These are phyloP conservation scores for Cladosporium sp. DNA, from an alignment of 2,329 filamentous ascomycete species.

Conservation along the genomic window DNA sequence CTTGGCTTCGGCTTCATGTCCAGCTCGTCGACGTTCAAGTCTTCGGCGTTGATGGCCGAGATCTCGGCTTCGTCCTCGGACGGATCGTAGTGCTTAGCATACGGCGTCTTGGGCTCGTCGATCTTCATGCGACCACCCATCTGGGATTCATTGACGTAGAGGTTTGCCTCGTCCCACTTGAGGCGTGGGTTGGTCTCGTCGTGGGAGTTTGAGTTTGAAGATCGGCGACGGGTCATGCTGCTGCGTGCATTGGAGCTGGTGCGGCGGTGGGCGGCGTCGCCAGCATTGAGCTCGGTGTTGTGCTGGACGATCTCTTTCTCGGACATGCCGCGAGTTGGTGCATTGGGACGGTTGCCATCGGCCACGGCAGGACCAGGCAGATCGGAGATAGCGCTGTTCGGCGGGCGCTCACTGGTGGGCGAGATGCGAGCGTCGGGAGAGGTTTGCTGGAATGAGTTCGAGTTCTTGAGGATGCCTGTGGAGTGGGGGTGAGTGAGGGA, in stretches of 20 bases:
- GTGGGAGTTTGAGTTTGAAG: constrained; percentile 48
- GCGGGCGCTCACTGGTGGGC: constrained; percentile 44
- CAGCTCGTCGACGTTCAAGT: constrained; percentile 69
- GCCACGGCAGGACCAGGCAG: constrained; percentile 36
- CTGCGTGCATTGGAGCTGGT: constrained; percentile 76
- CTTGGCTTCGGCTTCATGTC: constrained; percentile 52
- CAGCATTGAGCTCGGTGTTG: constrained; percentile 94
- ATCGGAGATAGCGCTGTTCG: constrained; percentile 16
- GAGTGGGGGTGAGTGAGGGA: constrained; percentile 11
- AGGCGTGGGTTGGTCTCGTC: constrained; percentile 63
- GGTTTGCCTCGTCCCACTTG: constrained; percentile 98
- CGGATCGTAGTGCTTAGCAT: constrained; percentile 88
- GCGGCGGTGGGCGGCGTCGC: constrained; percentile 69
- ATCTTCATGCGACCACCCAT: constrained; percentile 98
- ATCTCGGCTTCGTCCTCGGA: constrained; percentile 81
- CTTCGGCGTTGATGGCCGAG: constrained; percentile 66
- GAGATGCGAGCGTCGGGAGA: constrained; percentile 50
- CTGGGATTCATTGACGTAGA: constrained; percentile 96
- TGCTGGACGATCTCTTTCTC: constrained; percentile 89
- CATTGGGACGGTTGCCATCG: constrained; percentile 41
- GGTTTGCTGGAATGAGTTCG: constrained; percentile 63
- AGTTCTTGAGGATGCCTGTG: constrained; percentile 91
- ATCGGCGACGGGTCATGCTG: constrained; percentile 72
- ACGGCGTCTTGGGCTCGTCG: constrained; percentile 96
- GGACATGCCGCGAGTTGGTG: constrained; percentile 55